Evolutionary conservation across 108 stramenopile genomes (phyloP), one percentile per base, ranked within the genome.

Genomic region (Skeletonema tropicum): DNA sequence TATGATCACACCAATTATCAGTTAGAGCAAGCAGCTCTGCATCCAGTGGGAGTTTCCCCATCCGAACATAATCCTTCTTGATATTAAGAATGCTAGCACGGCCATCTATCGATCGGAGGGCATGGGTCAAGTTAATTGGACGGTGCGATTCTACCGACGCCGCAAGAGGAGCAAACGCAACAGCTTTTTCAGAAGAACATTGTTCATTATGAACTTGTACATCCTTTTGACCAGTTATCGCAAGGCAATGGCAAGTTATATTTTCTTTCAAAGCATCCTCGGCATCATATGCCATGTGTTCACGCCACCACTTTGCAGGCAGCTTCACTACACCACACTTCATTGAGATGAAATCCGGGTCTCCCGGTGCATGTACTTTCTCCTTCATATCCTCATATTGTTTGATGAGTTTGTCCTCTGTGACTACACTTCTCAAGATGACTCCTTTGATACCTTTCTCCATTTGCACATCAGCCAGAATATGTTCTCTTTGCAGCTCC

Each of bases 101-200:
- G 11, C 76, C 70, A 7, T 77, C 76, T 42, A 55, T 21, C 11
- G 70, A 77, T 64, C 76, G 52, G 8, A 77, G 42, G 14, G 64
- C 57, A 71, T 77, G 76, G 5, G 76, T 77, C 62, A 77, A 77
- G 9, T 77, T 71, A n/a, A 23, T 31, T 26, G 76, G 76, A n/a
- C 76, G 45, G 57, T 77, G 76, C 2, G 60, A 25, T 45, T 77
- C 76, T 39, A 77, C 49, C 31, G 70, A 64, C 5, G 61, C 32
- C 6, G 76, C 76, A 12, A 59, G 35, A 2, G 76, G 70, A 7
- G 66, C 76, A 25, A 77, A 48, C 7, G 57, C 21, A 17, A 8
- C 39, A 33, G 76, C 70, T 30, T 15, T 64, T 13, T 77, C 62
- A 1, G 46, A 48, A 14, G 46, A 48, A 59, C 76, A 77, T 42